These are phyloP conservation scores for Rhodofomes roseus DNA, from an alignment of 1,284 basidiomycete species.

Conservation along the genomic window DNA sequence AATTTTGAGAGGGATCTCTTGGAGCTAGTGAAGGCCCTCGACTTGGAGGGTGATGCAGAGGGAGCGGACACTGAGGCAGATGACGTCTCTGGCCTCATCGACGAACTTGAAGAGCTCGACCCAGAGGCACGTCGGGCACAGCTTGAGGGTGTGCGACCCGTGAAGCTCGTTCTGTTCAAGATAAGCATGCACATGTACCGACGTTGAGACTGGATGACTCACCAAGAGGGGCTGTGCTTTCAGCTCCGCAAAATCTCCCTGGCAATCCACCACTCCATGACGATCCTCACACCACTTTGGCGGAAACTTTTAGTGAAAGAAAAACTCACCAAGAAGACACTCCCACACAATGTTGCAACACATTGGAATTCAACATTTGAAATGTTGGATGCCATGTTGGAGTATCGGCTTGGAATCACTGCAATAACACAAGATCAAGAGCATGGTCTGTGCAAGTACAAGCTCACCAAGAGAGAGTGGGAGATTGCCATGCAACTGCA, in stretches of 20 bases:
- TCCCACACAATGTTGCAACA: slow-evolving; percentile 26
- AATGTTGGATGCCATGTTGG: not conserved
- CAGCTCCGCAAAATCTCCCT: not conserved
- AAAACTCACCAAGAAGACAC: not conserved
- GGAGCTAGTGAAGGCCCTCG: not conserved
- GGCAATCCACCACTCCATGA: not conserved
- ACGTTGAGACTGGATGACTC: not conserved
- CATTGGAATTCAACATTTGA: slow-evolving; percentile 33
- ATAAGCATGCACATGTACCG: not conserved
- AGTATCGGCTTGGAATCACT: not conserved
- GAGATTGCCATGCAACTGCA: slow-evolving; percentile 20
- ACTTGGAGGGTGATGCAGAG: not conserved
- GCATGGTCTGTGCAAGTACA: slow-evolving; percentile 1
- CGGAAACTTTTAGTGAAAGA: not conserved
- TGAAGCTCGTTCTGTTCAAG: not conserved
- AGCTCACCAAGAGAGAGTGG: slow-evolving; percentile 19
- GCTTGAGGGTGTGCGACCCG: not conserved
- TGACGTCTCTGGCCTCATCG: not conserved
- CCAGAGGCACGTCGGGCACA: too few relatives aligned
- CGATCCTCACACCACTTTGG: not conserved
- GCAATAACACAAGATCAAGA: slow-evolving; percentile 10
- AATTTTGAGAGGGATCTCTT: not conserved
- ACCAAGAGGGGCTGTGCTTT: too few relatives aligned
- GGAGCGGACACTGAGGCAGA: too few relatives aligned
- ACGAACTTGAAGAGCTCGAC: not conserved